Evolutionary conservation across 441 rosid species (phyloP).

Genomic region (Rhodomyrtus psidioides): DNA sequence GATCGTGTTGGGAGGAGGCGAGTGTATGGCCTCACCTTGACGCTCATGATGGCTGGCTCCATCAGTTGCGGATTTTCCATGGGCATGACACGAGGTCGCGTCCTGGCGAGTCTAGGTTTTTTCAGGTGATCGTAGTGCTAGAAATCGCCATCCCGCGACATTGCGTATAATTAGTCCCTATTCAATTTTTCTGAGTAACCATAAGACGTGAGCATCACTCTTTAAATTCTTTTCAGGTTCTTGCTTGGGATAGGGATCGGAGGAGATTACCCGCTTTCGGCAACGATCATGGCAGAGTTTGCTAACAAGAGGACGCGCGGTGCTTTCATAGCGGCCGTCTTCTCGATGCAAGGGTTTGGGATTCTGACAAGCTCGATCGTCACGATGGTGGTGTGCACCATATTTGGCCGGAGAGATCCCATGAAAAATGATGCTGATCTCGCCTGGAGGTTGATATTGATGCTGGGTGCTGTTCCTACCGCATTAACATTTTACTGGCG

Average conservation of each 20-base stretch:
- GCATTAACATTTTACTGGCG: conserved; percentile 42
- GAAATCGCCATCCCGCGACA: neutral
- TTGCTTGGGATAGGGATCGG: conserved; percentile 46
- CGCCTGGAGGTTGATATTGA: conserved; percentile 48
- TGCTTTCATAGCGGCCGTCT: conserved; percentile 56
- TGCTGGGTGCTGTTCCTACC: conserved; percentile 44
- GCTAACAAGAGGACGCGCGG: conserved; percentile 65
- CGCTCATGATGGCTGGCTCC: conserved; percentile 51
- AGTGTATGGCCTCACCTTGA: conserved; percentile 56
- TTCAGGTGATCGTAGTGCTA: neutral
- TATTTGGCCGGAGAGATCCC: conserved; percentile 6
- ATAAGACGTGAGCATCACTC: neutral
- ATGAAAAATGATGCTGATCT: conserved; percentile 43
- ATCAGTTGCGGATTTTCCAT: conserved; percentile 61
- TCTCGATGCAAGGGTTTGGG: conserved; percentile 74
- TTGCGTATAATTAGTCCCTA: neutral
- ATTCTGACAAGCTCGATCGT: conserved; percentile 43
- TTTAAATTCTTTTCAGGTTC: neutral
- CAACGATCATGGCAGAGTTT: conserved; percentile 77
- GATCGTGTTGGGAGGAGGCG: conserved; percentile 48
- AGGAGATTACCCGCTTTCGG: conserved; percentile 67
- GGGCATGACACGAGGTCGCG: conserved; percentile 33
- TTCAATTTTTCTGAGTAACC: neutral
- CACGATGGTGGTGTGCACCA: conserved; percentile 35
- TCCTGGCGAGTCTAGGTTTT: conserved; percentile 26